These are phyloP conservation scores for Citrus mangshanensis DNA, from an alignment of 345 rosid genomes.

Conservation along the genomic window DNA sequence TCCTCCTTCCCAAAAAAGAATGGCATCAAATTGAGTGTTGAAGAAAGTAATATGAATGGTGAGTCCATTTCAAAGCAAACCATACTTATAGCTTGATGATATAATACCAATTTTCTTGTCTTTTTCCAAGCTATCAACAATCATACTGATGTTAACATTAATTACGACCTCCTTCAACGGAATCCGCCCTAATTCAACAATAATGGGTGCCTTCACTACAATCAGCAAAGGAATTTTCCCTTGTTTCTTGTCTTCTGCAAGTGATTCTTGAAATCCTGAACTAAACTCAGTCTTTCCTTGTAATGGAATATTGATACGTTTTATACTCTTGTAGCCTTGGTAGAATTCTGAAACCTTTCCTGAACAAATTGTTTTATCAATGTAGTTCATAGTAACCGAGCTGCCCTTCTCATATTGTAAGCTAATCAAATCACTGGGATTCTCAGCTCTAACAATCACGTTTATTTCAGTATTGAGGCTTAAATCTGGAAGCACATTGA, in stretches of 20 bases:
- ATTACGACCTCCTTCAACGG: slow-evolving; percentile 34
- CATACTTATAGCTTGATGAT: slow-evolving; percentile 27
- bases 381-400: slow-evolving; percentile 30
- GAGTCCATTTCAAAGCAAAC: slow-evolving; percentile 11
- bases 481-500: slow-evolving; percentile 31
- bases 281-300: slow-evolving; percentile 40
- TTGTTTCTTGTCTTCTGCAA: slow-evolving; percentile 23
- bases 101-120: slow-evolving; percentile 29
- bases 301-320: slow-evolving; percentile 27
- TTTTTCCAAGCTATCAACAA: slow-evolving; percentile 45
- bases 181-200: slow-evolving; percentile 22
- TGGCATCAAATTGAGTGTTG: no score
- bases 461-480: slow-evolving; percentile 34
- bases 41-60: neutral
- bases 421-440: slow-evolving; percentile 32
- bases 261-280: slow-evolving; percentile 32
- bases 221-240: slow-evolving; percentile 47
- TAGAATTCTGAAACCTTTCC: slow-evolving; percentile 43
- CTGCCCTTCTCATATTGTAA: slow-evolving; percentile 42
- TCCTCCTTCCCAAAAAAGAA: no score
- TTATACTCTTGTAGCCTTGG: slow-evolving; percentile 34
- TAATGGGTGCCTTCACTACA: slow-evolving; percentile 34
- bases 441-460: slow-evolving; percentile 40
- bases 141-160: slow-evolving; percentile 32
- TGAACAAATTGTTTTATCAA: slow-evolving; percentile 30